Base-by-base conservation (phyloP, 2,329 filamentous ascomycete genomes). In the Fragosphaeria purpurea region DNA sequence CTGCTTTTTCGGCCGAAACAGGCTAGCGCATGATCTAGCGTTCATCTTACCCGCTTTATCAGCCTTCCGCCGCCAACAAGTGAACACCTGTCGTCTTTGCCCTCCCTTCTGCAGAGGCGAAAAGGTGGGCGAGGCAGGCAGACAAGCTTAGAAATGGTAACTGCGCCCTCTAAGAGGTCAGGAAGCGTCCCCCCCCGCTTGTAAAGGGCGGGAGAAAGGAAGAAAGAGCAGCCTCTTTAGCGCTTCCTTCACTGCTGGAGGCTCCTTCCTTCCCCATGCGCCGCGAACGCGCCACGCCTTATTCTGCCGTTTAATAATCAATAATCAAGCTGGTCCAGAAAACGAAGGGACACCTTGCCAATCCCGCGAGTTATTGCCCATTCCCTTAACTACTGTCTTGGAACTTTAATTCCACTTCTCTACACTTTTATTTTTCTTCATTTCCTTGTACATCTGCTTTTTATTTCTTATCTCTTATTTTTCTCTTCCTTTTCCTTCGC, bases 61-160 rank as follows among this genome's bases (percentile, higher is more conserved):
- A 52, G 49, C 53, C 49, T 53, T 51, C 38, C 41, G 35, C 22
- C 13, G 8, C 33, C 44, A 41, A 42, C 39, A 52, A 55, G 44
- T 49, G 55, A 55, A 56, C 55, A 56, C 55, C 53, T 56, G 55
- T 56, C 55, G 49, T 56, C 53, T 55, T 55, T 44, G 42, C 48
- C 34, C 33, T 13, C 12, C 31, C 45, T 31, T 7, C 31, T 37
- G n/a, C n/a, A n/a, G 10, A n/a, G 41, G 32, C 32, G 22, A 41
- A 22, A 8, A 41, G 7, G 6, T 3, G 35, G 11, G 35, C 7
- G 35, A 37, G 35, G 35, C 7, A 37, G 35, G 35, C 35, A 11
- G 7, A 37, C 38, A 46, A 31, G 52, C 48, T 53, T 53, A 53
- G 46, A 51, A 53, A 53, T 53, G 37, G 41, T 22, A 13, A 10